Percentiles rank a stretch among this genome's conserved stretches.
Conservation (phyloP, 78 protist species). For the Bodo saltans region DNA sequence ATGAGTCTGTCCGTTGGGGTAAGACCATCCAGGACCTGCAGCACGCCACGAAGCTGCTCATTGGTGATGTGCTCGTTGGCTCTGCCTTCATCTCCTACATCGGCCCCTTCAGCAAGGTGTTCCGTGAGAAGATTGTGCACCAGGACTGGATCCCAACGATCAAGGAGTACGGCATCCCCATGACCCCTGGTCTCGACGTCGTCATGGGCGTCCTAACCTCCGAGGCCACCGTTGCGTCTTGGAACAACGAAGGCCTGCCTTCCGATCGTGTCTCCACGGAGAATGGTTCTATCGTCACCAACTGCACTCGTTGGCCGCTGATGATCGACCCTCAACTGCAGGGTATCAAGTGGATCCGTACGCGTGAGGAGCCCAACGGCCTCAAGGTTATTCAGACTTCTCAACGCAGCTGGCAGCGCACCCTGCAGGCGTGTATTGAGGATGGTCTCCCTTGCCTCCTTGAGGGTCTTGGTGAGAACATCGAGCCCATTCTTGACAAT, state of each 20-base stretch:
- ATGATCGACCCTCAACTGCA: slow-evolving; percentile 61
- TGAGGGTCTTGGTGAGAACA: slow-evolving; percentile 52
- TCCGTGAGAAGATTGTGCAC: slow-evolving; percentile 30
- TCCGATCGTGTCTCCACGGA: slow-evolving; percentile 39
- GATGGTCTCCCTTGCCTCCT: slow-evolving; percentile 55
- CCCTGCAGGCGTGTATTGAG: slow-evolving; percentile 32
- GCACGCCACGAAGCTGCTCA: background rate
- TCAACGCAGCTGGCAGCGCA: slow-evolving; percentile 25
- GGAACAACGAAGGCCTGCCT: slow-evolving; percentile 48
- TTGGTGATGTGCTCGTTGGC: slow-evolving; percentile 70
- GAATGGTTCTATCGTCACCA: slow-evolving; percentile 44
- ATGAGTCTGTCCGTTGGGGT: slow-evolving; percentile 52
- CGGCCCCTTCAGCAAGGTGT: slow-evolving; percentile 54
- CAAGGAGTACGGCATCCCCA: slow-evolving; percentile 26
- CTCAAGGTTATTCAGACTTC: slow-evolving; percentile 9
- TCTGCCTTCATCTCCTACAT: slow-evolving; percentile 70
- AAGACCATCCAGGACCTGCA: slow-evolving; percentile 11
- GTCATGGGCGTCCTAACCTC: slow-evolving; percentile 31
- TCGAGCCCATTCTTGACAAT: slow-evolving; percentile 69
- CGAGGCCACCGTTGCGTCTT: slow-evolving; percentile 52
- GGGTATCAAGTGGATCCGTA: slow-evolving; percentile 43
- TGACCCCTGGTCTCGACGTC: slow-evolving; percentile 23
- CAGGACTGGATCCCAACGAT: slow-evolving; percentile 22
- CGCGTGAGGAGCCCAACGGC: slow-evolving; percentile 33
- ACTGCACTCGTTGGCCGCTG: slow-evolving; percentile 45